Evolutionary conservation across 345 rosid genomes (phyloP).

Genomic region (Eucalyptus cloeziana): DNA sequence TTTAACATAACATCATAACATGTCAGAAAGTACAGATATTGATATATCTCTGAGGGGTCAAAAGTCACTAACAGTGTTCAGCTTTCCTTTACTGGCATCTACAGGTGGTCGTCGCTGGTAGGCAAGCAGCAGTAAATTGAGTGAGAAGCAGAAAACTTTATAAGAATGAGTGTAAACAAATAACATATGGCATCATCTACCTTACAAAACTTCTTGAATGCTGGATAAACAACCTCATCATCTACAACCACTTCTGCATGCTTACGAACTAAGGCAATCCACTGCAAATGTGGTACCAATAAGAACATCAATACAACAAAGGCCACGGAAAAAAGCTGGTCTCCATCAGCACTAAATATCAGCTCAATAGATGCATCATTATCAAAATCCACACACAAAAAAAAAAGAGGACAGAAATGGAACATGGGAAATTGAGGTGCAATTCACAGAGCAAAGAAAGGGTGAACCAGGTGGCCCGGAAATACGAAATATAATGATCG

Average conservation of each 20-base stretch:
- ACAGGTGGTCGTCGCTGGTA: constrained; percentile 59
- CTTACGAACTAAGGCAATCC: constrained; percentile 67
- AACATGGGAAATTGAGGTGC: not conserved
- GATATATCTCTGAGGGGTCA: not conserved
- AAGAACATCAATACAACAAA: not conserved
- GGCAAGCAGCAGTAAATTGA: not conserved
- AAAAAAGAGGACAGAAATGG: not conserved
- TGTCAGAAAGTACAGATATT: not conserved
- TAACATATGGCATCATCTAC: constrained; percentile 8
- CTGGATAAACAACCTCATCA: constrained; percentile 53
- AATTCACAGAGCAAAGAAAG: not conserved
- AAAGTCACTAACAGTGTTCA: constrained; percentile 43
- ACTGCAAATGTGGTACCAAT: constrained; percentile 28
- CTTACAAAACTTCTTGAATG: constrained; percentile 75
- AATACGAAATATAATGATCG: not conserved
- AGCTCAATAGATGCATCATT: not conserved
- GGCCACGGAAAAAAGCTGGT: not conserved
- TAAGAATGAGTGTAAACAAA: not conserved
- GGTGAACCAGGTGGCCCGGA: not conserved
- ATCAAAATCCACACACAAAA: not conserved
- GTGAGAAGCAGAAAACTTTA: not conserved
- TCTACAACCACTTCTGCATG: constrained; percentile 68
- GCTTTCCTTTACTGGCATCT: constrained; percentile 47
- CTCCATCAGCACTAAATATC: not conserved
- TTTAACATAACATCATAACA: not conserved